phyloP scores from a whole-genome alignment of 2,329 filamentous ascomycete species.

The Penicillium sp. region DNA sequence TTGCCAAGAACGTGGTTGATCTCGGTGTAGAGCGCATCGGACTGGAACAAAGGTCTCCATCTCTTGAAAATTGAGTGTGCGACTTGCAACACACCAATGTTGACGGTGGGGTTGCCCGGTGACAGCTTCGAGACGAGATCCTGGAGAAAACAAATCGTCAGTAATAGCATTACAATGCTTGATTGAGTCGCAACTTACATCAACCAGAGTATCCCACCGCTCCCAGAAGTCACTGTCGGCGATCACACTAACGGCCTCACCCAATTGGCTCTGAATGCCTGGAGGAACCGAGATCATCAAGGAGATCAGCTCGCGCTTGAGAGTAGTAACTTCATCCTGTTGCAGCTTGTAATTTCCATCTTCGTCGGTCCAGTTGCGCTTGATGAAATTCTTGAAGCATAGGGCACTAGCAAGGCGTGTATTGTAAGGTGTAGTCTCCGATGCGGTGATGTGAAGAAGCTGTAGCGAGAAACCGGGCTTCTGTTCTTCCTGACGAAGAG shows the following conservation, averaged over 20 bases:
- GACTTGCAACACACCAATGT: conserved; percentile 92
- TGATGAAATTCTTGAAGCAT: conserved; percentile 98
- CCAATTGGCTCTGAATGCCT: conserved; percentile 86
- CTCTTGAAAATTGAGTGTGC: conserved; percentile 97
- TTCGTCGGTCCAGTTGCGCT: conserved; percentile 91
- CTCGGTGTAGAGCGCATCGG: conserved; percentile 87
- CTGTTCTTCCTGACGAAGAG: conserved; percentile 73
- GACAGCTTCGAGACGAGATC: conserved; percentile 88
- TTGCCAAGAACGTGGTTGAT: conserved; percentile 91
- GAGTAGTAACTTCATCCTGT: conserved; percentile 75
- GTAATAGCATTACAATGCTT: background rate
- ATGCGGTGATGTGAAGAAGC: conserved; percentile 86
- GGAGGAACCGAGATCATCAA: conserved; percentile 92
- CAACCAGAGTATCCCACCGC: conserved; percentile 92
- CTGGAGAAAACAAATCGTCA: conserved; percentile 37
- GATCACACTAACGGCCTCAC: conserved; percentile 94
- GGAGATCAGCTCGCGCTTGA: conserved; percentile 93
- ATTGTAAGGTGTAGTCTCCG: conserved; percentile 67
- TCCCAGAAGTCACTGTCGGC: conserved; percentile 97
- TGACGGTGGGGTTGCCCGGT: conserved; percentile 74
- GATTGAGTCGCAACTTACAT: conserved; percentile 52
- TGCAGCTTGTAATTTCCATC: conserved; percentile 91
- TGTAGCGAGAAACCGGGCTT: conserved; percentile 84
- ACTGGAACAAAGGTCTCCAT: conserved; percentile 91
- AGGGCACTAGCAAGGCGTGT: conserved; percentile 84